These are phyloP conservation scores for Flaveria trinervia DNA, from an alignment of 129 eudicot species.

Conservation along the genomic window DNA sequence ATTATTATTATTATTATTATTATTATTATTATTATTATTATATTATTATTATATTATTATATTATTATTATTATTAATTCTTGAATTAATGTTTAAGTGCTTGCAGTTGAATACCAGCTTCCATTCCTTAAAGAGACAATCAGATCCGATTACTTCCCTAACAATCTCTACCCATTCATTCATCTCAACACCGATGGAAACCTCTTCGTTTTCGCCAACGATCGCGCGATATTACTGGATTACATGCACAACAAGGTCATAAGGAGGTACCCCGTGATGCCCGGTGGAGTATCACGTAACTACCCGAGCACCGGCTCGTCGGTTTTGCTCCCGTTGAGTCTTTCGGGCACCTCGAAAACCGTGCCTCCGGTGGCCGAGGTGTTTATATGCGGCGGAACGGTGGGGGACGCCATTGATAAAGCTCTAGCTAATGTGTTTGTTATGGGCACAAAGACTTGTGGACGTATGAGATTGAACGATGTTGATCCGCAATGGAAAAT, in stretches of 20 bases:
- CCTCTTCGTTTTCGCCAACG: slow-evolving; percentile 43
- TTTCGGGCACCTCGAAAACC: slow-evolving; percentile 13
- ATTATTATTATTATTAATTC: too few species aligned
- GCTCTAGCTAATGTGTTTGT: slow-evolving; percentile 33
- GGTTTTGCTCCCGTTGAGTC: slow-evolving; percentile 40
- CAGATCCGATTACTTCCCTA: slow-evolving; percentile 27
- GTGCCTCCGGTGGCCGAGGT: slow-evolving; percentile 38
- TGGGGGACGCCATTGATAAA: slow-evolving; percentile 31
- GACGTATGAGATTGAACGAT: slow-evolving; percentile 52
- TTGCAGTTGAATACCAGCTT: slow-evolving; percentile 22
- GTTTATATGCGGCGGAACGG: slow-evolving; percentile 62
- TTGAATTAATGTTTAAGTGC: neutral
- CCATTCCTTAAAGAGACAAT: slow-evolving; percentile 41
- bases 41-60: too few species aligned
- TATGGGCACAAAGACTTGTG: slow-evolving; percentile 52
- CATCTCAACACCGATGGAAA: slow-evolving; percentile 46
- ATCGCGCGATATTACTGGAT: slow-evolving; percentile 42
- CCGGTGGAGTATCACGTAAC: slow-evolving; percentile 41
- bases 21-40: too few species aligned
- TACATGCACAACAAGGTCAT: slow-evolving; percentile 33
- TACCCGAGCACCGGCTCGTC: slow-evolving; percentile 54
- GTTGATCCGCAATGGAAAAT: slow-evolving; percentile 54
- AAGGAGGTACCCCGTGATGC: slow-evolving; percentile 38
- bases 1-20: too few species aligned
- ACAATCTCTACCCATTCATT: slow-evolving; percentile 47